Conservation (phyloP, 495 filamentous ascomycete genomes). For the Letharia columbiana region DNA sequence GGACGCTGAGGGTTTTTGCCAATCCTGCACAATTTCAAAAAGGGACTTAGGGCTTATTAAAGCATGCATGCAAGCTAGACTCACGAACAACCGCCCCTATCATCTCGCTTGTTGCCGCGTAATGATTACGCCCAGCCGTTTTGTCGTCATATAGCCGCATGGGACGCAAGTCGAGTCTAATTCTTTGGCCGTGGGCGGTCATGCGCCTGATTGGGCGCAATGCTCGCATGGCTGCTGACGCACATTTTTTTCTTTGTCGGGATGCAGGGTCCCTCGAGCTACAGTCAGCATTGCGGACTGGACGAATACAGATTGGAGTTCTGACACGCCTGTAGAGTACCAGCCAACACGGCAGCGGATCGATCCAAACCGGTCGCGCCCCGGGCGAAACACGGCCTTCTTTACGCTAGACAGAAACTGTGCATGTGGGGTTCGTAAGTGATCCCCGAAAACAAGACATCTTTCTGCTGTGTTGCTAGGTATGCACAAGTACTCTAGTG, state of each 20-base stretch:
- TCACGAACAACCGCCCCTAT: not conserved
- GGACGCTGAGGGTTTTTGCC: too few species aligned
- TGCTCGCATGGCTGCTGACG: not conserved
- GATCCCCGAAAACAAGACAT: too few species aligned
- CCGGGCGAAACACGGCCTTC: too few species aligned
- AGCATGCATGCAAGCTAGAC: not conserved
- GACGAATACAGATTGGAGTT: not conserved
- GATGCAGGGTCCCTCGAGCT: not conserved
- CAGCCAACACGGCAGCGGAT: not conserved
- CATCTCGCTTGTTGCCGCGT: not conserved
- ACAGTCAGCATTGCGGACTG: not conserved
- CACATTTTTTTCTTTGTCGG: not conserved
- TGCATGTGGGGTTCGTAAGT: too few species aligned
- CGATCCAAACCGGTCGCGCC: not conserved
- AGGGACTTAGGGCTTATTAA: not conserved
- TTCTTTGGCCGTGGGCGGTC: too few species aligned
- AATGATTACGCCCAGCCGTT: not conserved
- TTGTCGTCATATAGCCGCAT: too few species aligned
- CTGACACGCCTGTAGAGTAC: not conserved
- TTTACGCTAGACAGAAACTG: too few species aligned
- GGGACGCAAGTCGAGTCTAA: too few species aligned
- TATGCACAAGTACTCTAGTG: too few species aligned
- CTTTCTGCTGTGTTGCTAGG: too few species aligned
- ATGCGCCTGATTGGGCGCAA: not conserved
- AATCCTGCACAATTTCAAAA: too few species aligned